Evolutionary conservation across 345 rosid species (phyloP), one percentile per base, ranked within the genome.

Genomic region (Rhizophora apiculata): DNA sequence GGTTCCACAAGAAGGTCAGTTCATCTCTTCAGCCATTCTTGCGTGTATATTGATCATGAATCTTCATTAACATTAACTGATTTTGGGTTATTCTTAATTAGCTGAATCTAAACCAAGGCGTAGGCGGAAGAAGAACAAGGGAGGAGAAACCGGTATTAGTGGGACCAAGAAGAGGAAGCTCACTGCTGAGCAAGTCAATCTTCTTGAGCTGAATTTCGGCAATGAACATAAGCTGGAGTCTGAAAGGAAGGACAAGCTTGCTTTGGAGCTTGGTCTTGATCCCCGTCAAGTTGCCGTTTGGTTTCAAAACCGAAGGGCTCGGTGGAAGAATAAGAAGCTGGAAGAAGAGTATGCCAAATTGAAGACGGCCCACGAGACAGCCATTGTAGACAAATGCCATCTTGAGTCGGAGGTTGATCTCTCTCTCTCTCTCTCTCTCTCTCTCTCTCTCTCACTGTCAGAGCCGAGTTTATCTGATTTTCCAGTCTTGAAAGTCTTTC

Each of bases 281-380:
- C 91, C 99, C 15, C 90, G 97, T 54, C 99, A 95, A 36, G 99
- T 95, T 4, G 99, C 98, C 6, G 92, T 95, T 26, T 95, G 99
- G 99, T 95, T 92, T 77, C 99, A 95, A 67, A 95, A 95, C 86
- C 80, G 96, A 30, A 81, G 98, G 48, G 94, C 96, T 32, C 85
- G 99, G 8, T 90, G 88, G 88, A 95, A 90, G 86, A 85, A 81
- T 83, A 95, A 90, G 87, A 90, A 86, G 81, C 85, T 95, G 5
- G 97, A 95, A 73, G 93, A 95, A 70, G 95, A 87, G 68, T 87
- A 87, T 36, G 55, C 78, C 21, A 84, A 70, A 76, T 64, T 95
- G 39, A 92, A 85, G 58, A 64, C 80, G 3, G 64, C 75, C 24
- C 78, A 92, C 53, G 91, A 90, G 19, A 65, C n/a, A 34, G 80